Evolutionary conservation across 2,329 filamentous ascomycete genomes (phyloP).

Genomic region (Colletotrichum agaves): DNA sequence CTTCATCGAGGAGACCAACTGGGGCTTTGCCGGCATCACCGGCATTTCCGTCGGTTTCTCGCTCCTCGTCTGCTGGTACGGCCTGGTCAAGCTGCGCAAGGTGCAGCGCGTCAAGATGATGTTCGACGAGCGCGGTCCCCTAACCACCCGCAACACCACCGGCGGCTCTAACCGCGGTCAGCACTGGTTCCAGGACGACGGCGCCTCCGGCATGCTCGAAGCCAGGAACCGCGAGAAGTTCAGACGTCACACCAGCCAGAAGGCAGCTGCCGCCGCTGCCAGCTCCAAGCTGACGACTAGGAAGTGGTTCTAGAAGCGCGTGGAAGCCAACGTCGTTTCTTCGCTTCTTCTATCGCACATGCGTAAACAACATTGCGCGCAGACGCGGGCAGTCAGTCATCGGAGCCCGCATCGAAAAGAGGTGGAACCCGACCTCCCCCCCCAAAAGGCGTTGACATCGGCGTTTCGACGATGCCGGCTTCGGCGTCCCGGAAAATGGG

Average conservation of each 20-base stretch:
- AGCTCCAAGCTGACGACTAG: conserved; percentile 59
- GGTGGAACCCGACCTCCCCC: too few species aligned
- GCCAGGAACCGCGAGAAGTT: conserved; percentile 65
- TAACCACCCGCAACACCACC: conserved; percentile 41
- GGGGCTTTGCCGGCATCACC: conserved; percentile 85
- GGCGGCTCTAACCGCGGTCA: conserved; percentile 41
- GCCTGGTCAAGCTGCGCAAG: conserved; percentile 82
- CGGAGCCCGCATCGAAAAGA: too few species aligned
- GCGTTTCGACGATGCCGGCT: conserved; percentile 6
- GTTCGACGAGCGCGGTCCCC: conserved; percentile 52
- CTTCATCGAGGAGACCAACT: conserved; percentile 93
- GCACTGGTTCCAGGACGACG: conserved; percentile 60
- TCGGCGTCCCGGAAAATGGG: conserved; percentile 10
- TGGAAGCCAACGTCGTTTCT: neutral
- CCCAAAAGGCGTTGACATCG: neutral
- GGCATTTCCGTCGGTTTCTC: conserved; percentile 77
- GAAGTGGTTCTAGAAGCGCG: conserved; percentile 34
- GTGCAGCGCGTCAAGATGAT: conserved; percentile 92
- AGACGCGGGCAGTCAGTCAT: neutral
- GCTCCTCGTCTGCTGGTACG: conserved; percentile 82
- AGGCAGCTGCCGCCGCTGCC: conserved; percentile 41
- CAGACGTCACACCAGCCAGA: conserved; percentile 55
- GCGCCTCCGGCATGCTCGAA: conserved; percentile 62
- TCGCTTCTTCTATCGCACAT: neutral
- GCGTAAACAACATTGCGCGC: neutral